Conservation (phyloP, 164 flowering plant genomes). For the Malania oleifera region DNA sequence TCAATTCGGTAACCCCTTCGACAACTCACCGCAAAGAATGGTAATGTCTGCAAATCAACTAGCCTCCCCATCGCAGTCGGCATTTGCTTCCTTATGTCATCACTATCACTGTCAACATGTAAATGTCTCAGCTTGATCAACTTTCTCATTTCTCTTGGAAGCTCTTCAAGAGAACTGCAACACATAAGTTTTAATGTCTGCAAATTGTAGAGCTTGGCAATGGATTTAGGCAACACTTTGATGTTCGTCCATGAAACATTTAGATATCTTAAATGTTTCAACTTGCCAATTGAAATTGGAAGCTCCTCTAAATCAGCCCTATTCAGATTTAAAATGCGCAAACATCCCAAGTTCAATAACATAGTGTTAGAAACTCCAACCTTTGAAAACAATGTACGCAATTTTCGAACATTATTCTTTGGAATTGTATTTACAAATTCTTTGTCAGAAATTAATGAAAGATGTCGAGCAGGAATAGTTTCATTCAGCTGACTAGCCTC, state of each 20-base stretch:
- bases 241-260: not conserved
- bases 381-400: too few relatives aligned
- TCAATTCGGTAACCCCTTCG: not conserved
- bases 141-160: not conserved
- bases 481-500: too few relatives aligned
- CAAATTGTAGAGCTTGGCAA: constrained; percentile 11
- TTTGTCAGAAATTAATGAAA: too few relatives aligned
- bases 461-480: too few relatives aligned
- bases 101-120: not conserved
- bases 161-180: not conserved
- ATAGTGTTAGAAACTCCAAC: too few relatives aligned
- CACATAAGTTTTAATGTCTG: constrained; percentile 5
- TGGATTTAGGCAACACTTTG: not conserved
- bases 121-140: constrained; percentile 17
- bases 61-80: constrained; percentile 2
- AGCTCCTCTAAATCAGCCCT: not conserved
- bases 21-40: not conserved
- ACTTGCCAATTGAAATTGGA: constrained; percentile 2
- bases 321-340: too few relatives aligned
- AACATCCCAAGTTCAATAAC: too few relatives aligned
- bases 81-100: not conserved
- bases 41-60: constrained; percentile 10
- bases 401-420: too few relatives aligned
- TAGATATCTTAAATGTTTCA: constrained; percentile 12
- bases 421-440: too few relatives aligned